Percentiles rank a stretch among this genome's conserved stretches.
phyloP scores from a whole-genome alignment of 2,329 filamentous ascomycete genomes.

The Pseudocercospora cruenta region DNA sequence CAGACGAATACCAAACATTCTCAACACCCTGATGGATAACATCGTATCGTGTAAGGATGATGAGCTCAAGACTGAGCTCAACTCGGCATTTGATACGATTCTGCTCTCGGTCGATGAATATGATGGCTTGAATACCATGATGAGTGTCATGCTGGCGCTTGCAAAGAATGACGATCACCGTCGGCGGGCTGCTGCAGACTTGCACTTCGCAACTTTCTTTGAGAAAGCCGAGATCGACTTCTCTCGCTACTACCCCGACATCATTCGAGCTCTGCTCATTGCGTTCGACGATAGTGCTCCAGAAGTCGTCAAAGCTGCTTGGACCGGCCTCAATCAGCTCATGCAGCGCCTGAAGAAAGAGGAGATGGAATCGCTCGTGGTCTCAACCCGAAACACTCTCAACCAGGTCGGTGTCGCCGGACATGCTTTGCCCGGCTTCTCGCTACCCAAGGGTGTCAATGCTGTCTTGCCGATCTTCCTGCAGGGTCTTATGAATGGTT shows the following conservation, averaged over 20 bases:
- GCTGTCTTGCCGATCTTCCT: conserved; percentile 95
- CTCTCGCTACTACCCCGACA: conserved; percentile 92
- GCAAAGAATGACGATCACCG: conserved; percentile 92
- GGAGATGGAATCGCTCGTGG: conserved; percentile 92
- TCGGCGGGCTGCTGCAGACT: conserved; percentile 75
- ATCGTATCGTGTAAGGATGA: conserved; percentile 78
- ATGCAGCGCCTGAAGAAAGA: conserved; percentile 92
- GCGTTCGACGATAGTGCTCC: conserved; percentile 86
- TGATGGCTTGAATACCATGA: conserved; percentile 91
- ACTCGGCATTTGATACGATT: conserved; percentile 82
- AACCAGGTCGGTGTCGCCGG: conserved; percentile 88
- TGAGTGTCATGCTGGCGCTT: conserved; percentile 87
- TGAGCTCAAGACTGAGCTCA: conserved; percentile 72
- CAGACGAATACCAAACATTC: conserved; percentile 81
- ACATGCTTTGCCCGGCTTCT: conserved; percentile 82
- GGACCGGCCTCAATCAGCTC: conserved; percentile 82
- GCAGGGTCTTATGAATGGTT: conserved; percentile 97
- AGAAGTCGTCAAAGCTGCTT: conserved; percentile 85
- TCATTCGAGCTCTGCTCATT: conserved; percentile 85
- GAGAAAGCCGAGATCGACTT: conserved; percentile 79
- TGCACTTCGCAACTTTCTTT: conserved; percentile 87
- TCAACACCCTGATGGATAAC: conserved; percentile 93
- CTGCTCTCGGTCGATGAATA: conserved; percentile 92
- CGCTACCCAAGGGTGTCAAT: conserved; percentile 92
- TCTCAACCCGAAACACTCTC: conserved; percentile 82